Base-by-base conservation (phyloP, 345 rosid genomes). In the Bruguiera sexangula region DNA sequence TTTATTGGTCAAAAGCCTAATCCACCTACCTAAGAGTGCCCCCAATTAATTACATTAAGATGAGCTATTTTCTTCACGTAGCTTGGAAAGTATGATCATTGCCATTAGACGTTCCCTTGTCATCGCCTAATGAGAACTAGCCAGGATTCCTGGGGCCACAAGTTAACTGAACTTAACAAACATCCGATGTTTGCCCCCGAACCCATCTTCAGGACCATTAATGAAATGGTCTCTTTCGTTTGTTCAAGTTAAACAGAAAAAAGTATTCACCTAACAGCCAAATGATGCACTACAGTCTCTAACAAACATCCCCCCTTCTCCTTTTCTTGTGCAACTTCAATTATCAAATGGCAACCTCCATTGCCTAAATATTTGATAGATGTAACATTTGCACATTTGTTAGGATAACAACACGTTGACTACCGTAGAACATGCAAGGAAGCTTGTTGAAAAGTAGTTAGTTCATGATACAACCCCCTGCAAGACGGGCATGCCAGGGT, bases 111-210 rank as follows among this genome's bases (percentile, higher is more conserved):
- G 26, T 55, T 60, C 13, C 24, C 58, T 26, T 5, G 46, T 56
- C 54, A 64, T 34, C 37, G 36, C 69, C 69, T 72, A 65, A 57
- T 65, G 59, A 63, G 53, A 46, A 22, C 59, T 63, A 65, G 43
- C 37, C 39, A 57, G 31, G 59, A 56, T 64, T 57, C 29, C 59
- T 58, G 64, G 75, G 75, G 32, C 65, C 51, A 65, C 75, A 72
- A 72, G 75, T 72, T 59, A 72, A 56, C 69, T 57, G 19, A 72
- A 72, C 75, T 83, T 77, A 85, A 56, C 76, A 74, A 71, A 81
- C 67, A 67, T 67, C 63, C 54, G 66, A 72, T 76, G 73, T 80
- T 52, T 72, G 3, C 70, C 75, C 63, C 60, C 60, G 31, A 50
- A 66, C 76, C 79, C 75, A 65, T 31, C 66, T 73, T 61, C 34